phyloP scores from a whole-genome alignment of 2,329 filamentous ascomycete genomes.

The Penicillium sp. region DNA sequence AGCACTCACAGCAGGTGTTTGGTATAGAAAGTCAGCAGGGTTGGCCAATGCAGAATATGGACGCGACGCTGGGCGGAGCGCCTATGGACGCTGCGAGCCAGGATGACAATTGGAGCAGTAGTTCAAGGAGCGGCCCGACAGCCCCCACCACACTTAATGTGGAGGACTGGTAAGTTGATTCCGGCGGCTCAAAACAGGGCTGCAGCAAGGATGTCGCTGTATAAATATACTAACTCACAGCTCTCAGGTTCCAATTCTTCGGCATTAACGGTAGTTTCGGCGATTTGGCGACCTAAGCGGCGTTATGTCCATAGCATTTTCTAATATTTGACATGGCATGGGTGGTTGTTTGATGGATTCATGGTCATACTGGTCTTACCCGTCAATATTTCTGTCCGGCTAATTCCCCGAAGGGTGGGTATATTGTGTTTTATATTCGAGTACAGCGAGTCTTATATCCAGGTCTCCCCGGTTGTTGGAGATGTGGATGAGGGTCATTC shows the following conservation, averaged over 20 bases:
- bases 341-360: too few relatives aligned
- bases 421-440: too few relatives aligned
- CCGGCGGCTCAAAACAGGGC: too few relatives aligned
- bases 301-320: neutral
- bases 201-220: too few relatives aligned
- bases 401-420: too few relatives aligned
- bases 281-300: slow-evolving; percentile 23
- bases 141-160: slow-evolving; percentile 91
- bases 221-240: slow-evolving; percentile 35
- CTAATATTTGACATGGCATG: too few relatives aligned
- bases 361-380: too few relatives aligned
- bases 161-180: slow-evolving; percentile 62
- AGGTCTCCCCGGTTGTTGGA: too few relatives aligned
- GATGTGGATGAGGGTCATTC: too few relatives aligned
- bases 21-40: slow-evolving; percentile 34
- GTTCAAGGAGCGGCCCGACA: slow-evolving; percentile 63
- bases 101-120: slow-evolving; percentile 78
- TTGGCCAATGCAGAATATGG: slow-evolving; percentile 38
- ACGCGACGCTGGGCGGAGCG: slow-evolving; percentile 32
- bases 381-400: too few relatives aligned
- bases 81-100: slow-evolving; percentile 43
- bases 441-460: too few relatives aligned
- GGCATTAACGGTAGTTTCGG: slow-evolving; percentile 59
- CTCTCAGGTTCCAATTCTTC: slow-evolving; percentile 72
- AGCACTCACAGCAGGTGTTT: slow-evolving; percentile 32